phyloP scores from a whole-genome alignment of 345 rosid species.

The Passiflora organensis region DNA sequence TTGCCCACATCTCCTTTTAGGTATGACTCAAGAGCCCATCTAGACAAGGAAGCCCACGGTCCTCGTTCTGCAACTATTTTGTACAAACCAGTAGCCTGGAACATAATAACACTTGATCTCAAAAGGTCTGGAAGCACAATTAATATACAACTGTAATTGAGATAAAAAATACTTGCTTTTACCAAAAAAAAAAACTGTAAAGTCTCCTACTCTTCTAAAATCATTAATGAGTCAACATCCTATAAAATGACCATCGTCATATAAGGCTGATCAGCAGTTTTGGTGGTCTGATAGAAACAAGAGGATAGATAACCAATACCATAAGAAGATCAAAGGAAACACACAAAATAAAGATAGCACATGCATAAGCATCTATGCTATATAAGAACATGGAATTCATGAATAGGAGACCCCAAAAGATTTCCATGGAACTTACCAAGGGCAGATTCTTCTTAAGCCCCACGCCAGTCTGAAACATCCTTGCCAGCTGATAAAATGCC shows the following conservation, averaged over 20 bases:
- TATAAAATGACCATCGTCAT: not conserved
- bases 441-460: constrained; percentile 78
- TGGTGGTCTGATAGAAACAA: not conserved
- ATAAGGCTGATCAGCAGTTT: not conserved
- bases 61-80: constrained; percentile 97
- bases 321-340: not conserved
- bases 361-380: not conserved
- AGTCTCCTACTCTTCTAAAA: not conserved
- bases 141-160: too few relatives aligned
- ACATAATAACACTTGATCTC: constrained; percentile 10
- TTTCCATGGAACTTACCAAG: constrained; percentile 45
- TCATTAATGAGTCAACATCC: not conserved
- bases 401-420: constrained; percentile 4
- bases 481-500: constrained; percentile 97
- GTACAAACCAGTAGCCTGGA: constrained; percentile 85
- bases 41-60: constrained; percentile 96
- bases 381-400: not conserved
- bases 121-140: not conserved
- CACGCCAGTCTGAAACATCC: constrained; percentile 94
- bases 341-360: not conserved
- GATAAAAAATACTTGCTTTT: too few relatives aligned
- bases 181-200: too few relatives aligned
- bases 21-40: constrained; percentile 98
- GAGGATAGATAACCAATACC: not conserved
- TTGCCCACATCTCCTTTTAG: constrained; percentile 87